Percentiles rank a stretch among this genome's conserved stretches.
phyloP scores from a whole-genome alignment of 805 yeast species.

The Komagataella ulmi region DNA sequence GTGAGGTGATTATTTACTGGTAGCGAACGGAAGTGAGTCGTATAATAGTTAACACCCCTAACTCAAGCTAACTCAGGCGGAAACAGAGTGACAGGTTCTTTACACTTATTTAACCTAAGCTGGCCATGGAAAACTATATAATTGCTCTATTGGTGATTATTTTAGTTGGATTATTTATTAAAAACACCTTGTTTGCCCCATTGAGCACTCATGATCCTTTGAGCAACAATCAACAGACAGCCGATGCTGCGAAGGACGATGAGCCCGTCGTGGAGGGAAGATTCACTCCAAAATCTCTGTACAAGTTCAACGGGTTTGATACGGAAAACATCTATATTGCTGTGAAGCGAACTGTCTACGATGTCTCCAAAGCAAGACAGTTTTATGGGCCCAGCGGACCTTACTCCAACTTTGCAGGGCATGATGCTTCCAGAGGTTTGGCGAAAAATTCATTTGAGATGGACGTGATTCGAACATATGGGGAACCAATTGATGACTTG shows the following conservation, averaged over 20 bases:
- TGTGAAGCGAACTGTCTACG: slow-evolving; percentile 77
- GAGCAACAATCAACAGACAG: neutral
- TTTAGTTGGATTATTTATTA: slow-evolving; percentile 9
- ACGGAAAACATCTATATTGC: slow-evolving; percentile 74
- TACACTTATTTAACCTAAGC: neutral
- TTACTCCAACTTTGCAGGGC: slow-evolving; percentile 88
- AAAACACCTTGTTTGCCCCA: slow-evolving; percentile 9
- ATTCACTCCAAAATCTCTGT: slow-evolving; percentile 66
- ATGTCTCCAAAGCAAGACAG: slow-evolving; percentile 64
- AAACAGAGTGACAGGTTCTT: neutral
- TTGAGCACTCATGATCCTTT: slow-evolving; percentile 1
- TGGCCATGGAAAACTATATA: slow-evolving; percentile 13
- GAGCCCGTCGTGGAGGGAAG: slow-evolving; percentile 19
- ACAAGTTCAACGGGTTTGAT: slow-evolving; percentile 70
- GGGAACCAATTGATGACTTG: slow-evolving; percentile 67
- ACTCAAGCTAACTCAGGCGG: no score
- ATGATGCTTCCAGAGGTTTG: slow-evolving; percentile 88
- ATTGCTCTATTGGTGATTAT: slow-evolving; percentile 11
- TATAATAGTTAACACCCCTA: neutral
- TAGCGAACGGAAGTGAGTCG: neutral
- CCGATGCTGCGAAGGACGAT: slow-evolving; percentile 1
- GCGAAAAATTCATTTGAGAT: slow-evolving; percentile 79
- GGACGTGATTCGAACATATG: slow-evolving; percentile 50
- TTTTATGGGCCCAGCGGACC: slow-evolving; percentile 97
- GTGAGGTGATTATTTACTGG: neutral